Evolutionary conservation across 345 rosid species (phyloP).

Genomic region (Nasturtium officinale): DNA sequence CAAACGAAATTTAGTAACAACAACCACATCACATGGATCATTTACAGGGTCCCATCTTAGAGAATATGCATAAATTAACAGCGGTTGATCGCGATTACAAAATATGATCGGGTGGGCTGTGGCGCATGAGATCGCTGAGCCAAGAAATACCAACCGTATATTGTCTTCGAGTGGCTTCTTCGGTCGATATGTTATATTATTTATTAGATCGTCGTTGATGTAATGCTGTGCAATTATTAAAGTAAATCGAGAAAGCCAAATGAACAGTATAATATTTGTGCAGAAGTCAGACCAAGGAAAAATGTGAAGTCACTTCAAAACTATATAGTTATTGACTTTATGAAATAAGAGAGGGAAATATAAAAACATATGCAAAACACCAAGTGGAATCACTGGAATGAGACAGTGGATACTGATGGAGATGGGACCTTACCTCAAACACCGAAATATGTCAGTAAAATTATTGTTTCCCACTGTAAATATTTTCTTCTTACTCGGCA

Average conservation of each 20-base stretch:
- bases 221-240: not conserved
- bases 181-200: not conserved
- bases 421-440: conserved; percentile 25
- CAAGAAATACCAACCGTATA: not conserved
- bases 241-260: not conserved
- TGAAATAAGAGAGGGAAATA: not conserved
- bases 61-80: not conserved
- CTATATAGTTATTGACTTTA: not conserved
- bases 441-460: conserved; percentile 19
- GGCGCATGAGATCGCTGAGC: not conserved
- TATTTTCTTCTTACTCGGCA: not conserved
- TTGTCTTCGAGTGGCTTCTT: not conserved
- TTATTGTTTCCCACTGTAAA: not conserved
- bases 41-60: not conserved
- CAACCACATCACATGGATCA: conserved; percentile 5
- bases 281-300: not conserved
- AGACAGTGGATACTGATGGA: not conserved
- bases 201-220: not conserved
- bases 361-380: conserved; percentile 16
- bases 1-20: not conserved
- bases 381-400: conserved; percentile 11
- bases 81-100: not conserved
- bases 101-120: not conserved
- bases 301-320: not conserved
- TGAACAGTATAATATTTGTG: not conserved